A percentile compares a stretch with the other conserved stretches of the same genome.
phyloP scores from a whole-genome alignment of 1,139 yeast species.

The Pichia sp. region DNA sequence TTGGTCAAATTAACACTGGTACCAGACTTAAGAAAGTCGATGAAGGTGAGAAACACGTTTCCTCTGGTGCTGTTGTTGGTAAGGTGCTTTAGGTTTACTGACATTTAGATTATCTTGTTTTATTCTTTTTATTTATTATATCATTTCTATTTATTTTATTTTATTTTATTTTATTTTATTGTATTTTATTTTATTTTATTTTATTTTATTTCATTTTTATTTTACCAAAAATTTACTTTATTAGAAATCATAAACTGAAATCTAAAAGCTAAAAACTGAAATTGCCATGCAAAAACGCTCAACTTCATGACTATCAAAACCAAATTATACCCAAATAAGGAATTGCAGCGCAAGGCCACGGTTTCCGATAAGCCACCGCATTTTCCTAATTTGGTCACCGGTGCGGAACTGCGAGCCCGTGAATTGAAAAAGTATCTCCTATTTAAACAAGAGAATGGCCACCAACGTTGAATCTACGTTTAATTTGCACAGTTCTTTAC shows the following conservation, averaged over 20 bases:
- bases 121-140: neutral
- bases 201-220: too few species aligned
- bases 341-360: neutral
- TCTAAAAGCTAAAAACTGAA: too few species aligned
- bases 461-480: neutral
- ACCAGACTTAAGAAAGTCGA: constrained; percentile 42
- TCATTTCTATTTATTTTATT: neutral
- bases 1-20: constrained; percentile 49
- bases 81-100: constrained; percentile 32
- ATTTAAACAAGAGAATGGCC: neutral
- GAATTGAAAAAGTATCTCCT: neutral
- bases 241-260: too few species aligned
- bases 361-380: neutral
- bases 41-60: constrained; percentile 39
- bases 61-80: constrained; percentile 45
- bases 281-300: too few species aligned
- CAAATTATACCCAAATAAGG: neutral
- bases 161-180: neutral
- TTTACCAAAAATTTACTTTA: too few species aligned
- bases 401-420: constrained; percentile 9
- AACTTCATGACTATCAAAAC: too few species aligned
- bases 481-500: too few species aligned
- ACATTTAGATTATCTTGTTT: neutral
- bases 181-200: neutral
- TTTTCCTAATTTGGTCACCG: neutral